Percentiles rank a stretch among this genome's conserved stretches.
Evolutionary conservation across 2,329 filamentous ascomycete genomes (phyloP).

Genomic region (Sporothrix euskadiensis): DNA sequence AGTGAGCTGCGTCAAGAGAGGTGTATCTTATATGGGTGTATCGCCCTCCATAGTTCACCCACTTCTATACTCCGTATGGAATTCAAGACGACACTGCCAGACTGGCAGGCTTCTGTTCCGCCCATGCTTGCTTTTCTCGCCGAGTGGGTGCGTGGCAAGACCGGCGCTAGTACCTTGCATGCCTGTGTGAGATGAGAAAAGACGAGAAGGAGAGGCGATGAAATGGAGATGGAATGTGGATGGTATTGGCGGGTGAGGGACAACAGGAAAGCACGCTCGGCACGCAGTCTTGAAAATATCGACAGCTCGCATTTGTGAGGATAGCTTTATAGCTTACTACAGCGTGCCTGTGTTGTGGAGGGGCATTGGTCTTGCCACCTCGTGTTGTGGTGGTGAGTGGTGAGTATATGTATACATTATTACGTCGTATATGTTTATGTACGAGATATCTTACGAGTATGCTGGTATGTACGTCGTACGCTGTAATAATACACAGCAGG

Average conservation of each 20-base stretch:
- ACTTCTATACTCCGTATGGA: too few species aligned
- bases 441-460: too few species aligned
- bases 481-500: too few species aligned
- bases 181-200: slow-evolving; percentile 12
- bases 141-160: slow-evolving; percentile 25
- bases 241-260: not conserved
- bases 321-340: not conserved
- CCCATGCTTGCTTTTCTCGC: not conserved
- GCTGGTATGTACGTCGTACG: too few species aligned
- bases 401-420: too few species aligned
- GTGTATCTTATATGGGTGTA: too few species aligned
- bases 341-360: not conserved
- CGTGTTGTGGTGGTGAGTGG: not conserved
- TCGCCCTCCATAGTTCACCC: too few species aligned
- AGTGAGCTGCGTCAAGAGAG: too few species aligned
- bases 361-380: not conserved
- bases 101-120: too few species aligned
- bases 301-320: not conserved
- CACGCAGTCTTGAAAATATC: too few species aligned
- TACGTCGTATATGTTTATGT: too few species aligned
- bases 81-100: too few species aligned
- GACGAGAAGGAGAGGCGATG: not conserved
- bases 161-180: slow-evolving; percentile 18
- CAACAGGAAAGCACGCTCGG: not conserved
- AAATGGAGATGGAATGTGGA: not conserved